Base-by-base conservation (phyloP, 228 moss, liverwort and hornwort species). In the Sphagnum magellanicum region DNA sequence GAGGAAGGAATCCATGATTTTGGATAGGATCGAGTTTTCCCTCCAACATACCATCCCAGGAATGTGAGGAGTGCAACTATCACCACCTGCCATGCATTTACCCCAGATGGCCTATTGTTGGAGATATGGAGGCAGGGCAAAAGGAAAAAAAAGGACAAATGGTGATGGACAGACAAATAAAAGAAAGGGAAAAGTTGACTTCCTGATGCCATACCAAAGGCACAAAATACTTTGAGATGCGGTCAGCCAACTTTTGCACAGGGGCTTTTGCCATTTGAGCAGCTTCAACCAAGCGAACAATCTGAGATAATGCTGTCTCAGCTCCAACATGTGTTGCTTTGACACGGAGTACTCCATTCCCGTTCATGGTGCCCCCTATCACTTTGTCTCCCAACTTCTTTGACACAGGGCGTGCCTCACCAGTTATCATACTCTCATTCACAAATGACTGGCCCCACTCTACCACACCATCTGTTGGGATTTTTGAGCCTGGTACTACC, bases 221-320 rank as follows among this genome's bases (percentile, higher is more conserved):
- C 50, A 98, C 98, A 74, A 98, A 98, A 70, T 90, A 93, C 16
- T 84, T 91, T 9, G 98, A 98, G 60, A 98, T 98, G 68, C 87
- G 87, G 72, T 98, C 98, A 16, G 98, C 98, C 58, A 88, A 91
- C 75, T 98, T 98, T 55, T 93, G 98, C 64, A 98, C 98, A 5
- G 98, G 98, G 50, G 98, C 98, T 79, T 93, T 98, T 55, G 93
- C 98, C 98, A 98, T 93, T 79, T 93, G 98, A 6, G 98, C 98
- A 50, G 98, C 90, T 85, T 98, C 98, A 72, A 98, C 98, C 50
- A 98, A 74, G 64, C 92, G 88, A 50, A 98, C 98, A 73, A 98
- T 98, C 76, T 98, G 98, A 50, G 93, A 91, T 6, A 98, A 79
- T 47, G 98, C 98, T 13, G 93, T 98, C 79, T 98, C 98, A 17